Base-by-base conservation (phyloP, 345 rosid species). In the Rubroshorea leprosula region DNA sequence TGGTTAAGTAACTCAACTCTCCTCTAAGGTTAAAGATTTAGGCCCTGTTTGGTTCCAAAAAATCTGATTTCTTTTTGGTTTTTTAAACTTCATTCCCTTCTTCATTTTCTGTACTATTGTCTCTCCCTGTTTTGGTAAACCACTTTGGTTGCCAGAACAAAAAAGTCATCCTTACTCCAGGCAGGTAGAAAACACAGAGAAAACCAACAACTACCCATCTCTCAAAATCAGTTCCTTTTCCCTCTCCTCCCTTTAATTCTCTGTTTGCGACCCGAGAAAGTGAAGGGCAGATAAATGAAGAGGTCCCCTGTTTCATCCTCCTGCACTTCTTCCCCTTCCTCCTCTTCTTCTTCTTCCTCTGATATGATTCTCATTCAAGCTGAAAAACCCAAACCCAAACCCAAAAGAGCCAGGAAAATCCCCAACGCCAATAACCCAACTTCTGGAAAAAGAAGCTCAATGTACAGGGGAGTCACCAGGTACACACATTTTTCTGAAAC, bases 391-490 rank as follows among this genome's bases (percentile, higher is more conserved):
- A 78, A 71, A 59, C 73, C 76, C 35, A 78, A 68, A 62, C 57
- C 77, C 23, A 82, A 86, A 69, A 81, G 89, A 44, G 47, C 69
- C 49, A 72, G 79, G 43, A 55, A 41, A 72, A 62, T 44, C 68
- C 59, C 8, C 5, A 20, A 16, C 4, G 71, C 50, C 23, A 69
- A 43, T 54, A 68, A 10, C 41, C 41, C 72, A 27, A 71, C 48
- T 27, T 52, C 82, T 10, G 72, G 74, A 13, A 35, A 35, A 60
- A 72, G 97, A 70, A 94, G 97, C 82, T 94, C 99, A 59, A 71
- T 84, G 51, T 87, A 87, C 84, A 83, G 97, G 78, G 97, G 99
- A 67, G 99, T 94, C 74, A 94, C 97, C 52, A 81, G 97, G 97
- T 84, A 54, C 10, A 15, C 21, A 41, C 5, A 6, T 56, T 11